Conservation (phyloP, 306 rosid species). For the Acacia confusa region DNA sequence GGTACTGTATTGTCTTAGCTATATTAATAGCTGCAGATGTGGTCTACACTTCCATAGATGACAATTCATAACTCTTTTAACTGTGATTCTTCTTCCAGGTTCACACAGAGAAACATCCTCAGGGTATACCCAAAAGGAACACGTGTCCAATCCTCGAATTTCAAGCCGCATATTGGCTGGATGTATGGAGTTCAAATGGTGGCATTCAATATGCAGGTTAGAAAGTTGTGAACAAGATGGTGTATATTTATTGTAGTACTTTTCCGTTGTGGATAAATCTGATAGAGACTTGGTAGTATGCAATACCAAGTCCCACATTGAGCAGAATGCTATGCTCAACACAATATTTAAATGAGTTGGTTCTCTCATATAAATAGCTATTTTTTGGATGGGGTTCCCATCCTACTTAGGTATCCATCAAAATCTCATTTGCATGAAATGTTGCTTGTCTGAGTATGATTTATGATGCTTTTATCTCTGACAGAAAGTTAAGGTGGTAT, state of each 20-base stretch:
- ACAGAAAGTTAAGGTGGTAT: not conserved
- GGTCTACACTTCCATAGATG: not conserved
- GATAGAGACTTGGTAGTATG: too few relatives aligned
- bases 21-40: not conserved
- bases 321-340: too few relatives aligned
- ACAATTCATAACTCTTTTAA: not conserved
- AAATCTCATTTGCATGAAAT: not conserved
- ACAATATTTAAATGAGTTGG: too few relatives aligned
- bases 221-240: constrained; percentile 27
- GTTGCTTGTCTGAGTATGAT: not conserved
- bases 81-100: constrained; percentile 44
- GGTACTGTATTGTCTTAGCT: constrained; percentile 44
- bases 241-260: constrained; percentile 4
- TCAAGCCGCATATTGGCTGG: constrained; percentile 88
- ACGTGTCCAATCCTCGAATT: constrained; percentile 79
- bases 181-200: constrained; percentile 97
- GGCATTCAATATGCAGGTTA: constrained; percentile 98
- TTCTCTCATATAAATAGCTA: too few relatives aligned
- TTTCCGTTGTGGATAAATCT: constrained; percentile 7
- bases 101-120: constrained; percentile 76
- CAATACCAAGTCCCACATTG: too few relatives aligned
- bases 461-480: not conserved
- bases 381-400: too few relatives aligned
- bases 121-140: constrained; percentile 83
- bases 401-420: too few relatives aligned